Percentiles rank a stretch among this genome's conserved stretches.
These are phyloP conservation scores for Mycena albidolilacea DNA, from an alignment of 768 basidiomycete species.

Conservation along the genomic window DNA sequence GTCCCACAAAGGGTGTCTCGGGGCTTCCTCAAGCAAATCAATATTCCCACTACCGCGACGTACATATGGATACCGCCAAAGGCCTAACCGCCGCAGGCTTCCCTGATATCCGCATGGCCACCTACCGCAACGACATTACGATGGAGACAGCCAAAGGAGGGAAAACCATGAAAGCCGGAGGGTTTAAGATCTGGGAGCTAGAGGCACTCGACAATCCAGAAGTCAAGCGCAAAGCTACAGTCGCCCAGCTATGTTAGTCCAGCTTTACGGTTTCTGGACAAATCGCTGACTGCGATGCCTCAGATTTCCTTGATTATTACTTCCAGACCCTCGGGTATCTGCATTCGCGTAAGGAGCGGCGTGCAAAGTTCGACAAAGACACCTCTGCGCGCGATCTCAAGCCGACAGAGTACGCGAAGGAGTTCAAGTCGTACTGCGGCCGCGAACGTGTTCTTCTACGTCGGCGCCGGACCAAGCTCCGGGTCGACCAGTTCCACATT, in stretches of 20 bases:
- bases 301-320: conserved; percentile 98
- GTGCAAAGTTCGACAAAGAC: conserved; percentile 86
- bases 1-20: conserved; percentile 46
- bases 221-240: conserved; percentile 95
- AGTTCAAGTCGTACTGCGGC: conserved; percentile 94
- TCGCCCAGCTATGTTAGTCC: conserved; percentile 93
- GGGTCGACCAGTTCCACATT: conserved; percentile 96
- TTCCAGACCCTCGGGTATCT: conserved; percentile 96
- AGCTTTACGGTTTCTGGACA: conserved; percentile 20
- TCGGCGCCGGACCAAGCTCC: conserved; percentile 91
- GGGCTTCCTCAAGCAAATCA: conserved; percentile 44
- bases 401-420: conserved; percentile 73
- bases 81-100: conserved; percentile 75
- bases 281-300: conserved; percentile 30
- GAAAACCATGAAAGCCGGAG: conserved; percentile 69
- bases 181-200: conserved; percentile 86
- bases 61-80: conserved; percentile 80
- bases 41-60: conserved; percentile 61
- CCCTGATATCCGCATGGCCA: conserved; percentile 57
- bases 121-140: conserved; percentile 70
- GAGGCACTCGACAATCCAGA: conserved; percentile 89
- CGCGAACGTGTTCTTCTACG: conserved; percentile 95
- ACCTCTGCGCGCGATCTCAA: conserved; percentile 77
- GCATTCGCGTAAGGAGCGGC: conserved; percentile 86
- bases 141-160: conserved; percentile 78